Base-by-base conservation (phyloP, 2,329 filamentous ascomycete species). In the Ophiostoma australiae region DNA sequence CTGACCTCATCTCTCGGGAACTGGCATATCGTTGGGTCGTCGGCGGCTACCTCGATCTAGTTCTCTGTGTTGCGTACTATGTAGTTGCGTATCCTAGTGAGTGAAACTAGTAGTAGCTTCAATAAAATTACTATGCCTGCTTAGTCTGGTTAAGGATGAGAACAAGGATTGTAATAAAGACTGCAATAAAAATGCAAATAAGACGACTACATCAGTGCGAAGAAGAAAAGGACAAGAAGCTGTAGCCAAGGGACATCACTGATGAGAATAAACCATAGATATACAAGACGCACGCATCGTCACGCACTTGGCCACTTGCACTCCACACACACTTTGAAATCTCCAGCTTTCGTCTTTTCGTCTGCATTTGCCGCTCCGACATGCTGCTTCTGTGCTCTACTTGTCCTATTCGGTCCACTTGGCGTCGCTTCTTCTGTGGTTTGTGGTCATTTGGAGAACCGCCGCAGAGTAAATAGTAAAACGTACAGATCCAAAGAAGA, bases 1-100 rank as follows among this genome's bases (percentile, higher is more conserved):
- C 63, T 66, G 63, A 39, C 61, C 61, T 37, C 63, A 39, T 39
- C 33, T 10, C 35, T 39, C 63, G 20, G 63, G 35, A 66, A 27
- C 35, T 23, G 27, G 27, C 58, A 63, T 63, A 33, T 1, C 2
- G 58, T 58, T 58, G 52, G n/a, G 52, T 58, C 27, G 13, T 15
- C 52, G 52, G 52, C 52, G 58, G 23, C 58, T 63, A 63, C 58
- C 23, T 33, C n/a, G 44, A 48, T 48, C 44, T 48, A 4, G 39
- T 11, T 41, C 3, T 41, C 4, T 41, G 39, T 41, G 39, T 41
- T 41, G 39, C 27, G 27, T n/a, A n/a, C n/a, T n/a, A n/a, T n/a
- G n/a, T 31, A 31, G 27, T 31, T 31, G 27, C 39, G 39, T 41
- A 41, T 11, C 39, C 11, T 41, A 41, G 39, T 10, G 39, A 41